Conservation (phyloP, 1,139 yeast genomes). For the Eremothecium cymbalariae region DNA sequence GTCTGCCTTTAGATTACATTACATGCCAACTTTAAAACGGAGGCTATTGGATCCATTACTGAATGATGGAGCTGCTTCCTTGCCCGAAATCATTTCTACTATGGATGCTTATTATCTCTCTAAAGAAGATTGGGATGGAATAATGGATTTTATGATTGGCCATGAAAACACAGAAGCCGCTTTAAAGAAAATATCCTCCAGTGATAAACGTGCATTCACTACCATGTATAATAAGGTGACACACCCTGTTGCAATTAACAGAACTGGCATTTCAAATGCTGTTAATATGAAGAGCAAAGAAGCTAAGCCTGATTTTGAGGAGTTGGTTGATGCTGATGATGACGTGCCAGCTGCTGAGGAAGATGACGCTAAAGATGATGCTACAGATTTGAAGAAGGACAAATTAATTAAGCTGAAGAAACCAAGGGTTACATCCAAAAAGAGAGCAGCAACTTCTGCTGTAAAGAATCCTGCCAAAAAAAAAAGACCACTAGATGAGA, state of each 20-base stretch:
- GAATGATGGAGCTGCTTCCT: constrained; percentile 49
- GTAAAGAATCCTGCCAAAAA: constrained; percentile 21
- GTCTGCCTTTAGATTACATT: constrained; percentile 66
- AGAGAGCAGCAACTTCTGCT: constrained; percentile 21
- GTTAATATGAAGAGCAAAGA: constrained; percentile 34
- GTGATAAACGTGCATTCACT: constrained; percentile 77
- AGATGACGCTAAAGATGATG: constrained; percentile 33
- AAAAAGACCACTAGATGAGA: constrained; percentile 22
- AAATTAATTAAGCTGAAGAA: constrained; percentile 46
- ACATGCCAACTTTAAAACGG: constrained; percentile 56
- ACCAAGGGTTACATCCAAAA: constrained; percentile 23
- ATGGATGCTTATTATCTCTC: constrained; percentile 83
- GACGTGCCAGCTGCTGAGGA: constrained; percentile 46
- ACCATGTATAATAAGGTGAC: constrained; percentile 62
- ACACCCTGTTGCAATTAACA: constrained; percentile 83
- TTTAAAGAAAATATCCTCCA: constrained; percentile 60
- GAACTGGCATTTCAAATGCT: constrained; percentile 34
- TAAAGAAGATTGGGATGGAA: constrained; percentile 83
- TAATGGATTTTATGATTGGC: constrained; percentile 78
- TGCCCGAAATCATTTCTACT: constrained; percentile 51
- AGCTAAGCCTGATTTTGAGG: constrained; percentile 51
- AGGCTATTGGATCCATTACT: constrained; percentile 51
- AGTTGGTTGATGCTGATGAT: constrained; percentile 53
- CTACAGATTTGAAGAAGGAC: constrained; percentile 43
- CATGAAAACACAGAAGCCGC: constrained; percentile 39